Base-by-base conservation (phyloP, 257 asterid species). In the Datura wrightii region DNA sequence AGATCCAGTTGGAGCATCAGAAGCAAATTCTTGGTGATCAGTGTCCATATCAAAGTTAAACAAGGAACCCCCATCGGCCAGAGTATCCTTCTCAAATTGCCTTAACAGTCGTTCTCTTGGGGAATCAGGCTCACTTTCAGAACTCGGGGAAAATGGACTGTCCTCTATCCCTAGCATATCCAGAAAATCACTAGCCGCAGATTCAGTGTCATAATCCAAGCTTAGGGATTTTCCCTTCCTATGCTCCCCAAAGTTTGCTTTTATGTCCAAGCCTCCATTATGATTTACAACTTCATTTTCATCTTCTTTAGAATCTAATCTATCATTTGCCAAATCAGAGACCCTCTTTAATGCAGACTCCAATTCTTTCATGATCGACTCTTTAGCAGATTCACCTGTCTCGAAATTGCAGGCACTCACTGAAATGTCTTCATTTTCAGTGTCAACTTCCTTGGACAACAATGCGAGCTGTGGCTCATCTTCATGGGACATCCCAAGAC, bases 71-170 rank as follows among this genome's bases (percentile, higher is more conserved):
- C 97, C 95, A 72, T 85, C 85, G 80, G 92, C 92, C 63, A 94
- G 94, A 87, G 92, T 85, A 52, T 95, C 99, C 90, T 91, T 89
- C 92, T 97, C 98, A 84, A 97, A 97, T 85, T 97, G 92, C 89
- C 96, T 89, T 66, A 94, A 89, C 37, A 97, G 86, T 60, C 92
- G 90, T 87, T 93, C 98, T 89, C 99, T 88, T 10, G 98, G 99
- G 63, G 99, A 97, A 76, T 94, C 98, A 0, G 98, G 95, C 85
- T 94, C 99, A 83, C 98, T 94, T 88, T 91, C 97, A 37, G 96
- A 95, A 91, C 93, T 93, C 85, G 85, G 84, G 88, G 93, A 90
- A 80, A 88, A 84, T 85, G 97, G 97, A 85, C 93, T 91, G 52
- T 91, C 90, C 86, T 94, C 94, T 86, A 93, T 87, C 54, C 97